phyloP scores from a whole-genome alignment of 352 stramenopile species.

The Phytophthora rubi region DNA sequence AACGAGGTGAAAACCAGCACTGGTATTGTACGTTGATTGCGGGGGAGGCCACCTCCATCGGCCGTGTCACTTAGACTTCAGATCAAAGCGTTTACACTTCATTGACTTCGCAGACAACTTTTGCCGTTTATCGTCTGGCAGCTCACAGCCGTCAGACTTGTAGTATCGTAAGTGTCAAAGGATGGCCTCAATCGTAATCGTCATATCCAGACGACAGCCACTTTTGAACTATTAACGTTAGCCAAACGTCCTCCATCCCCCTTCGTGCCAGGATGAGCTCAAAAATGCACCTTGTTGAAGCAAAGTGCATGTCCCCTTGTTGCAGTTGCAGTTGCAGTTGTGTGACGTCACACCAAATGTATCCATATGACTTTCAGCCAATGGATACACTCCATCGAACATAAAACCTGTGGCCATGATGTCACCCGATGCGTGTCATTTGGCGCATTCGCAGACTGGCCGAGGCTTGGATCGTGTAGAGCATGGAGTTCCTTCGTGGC shows the following conservation, averaged over 20 bases:
- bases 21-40: too few species aligned
- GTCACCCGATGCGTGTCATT: conserved; percentile 25
- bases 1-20: too few species aligned
- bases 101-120: too few species aligned
- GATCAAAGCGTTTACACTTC: too few species aligned
- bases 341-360: conserved; percentile 9
- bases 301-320: conserved; percentile 1
- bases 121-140: too few species aligned
- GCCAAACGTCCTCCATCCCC: too few species aligned
- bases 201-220: neutral
- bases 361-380: conserved; percentile 37
- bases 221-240: neutral
- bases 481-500: conserved; percentile 68
- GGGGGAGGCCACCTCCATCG: too few species aligned
- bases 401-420: conserved; percentile 31
- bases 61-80: too few species aligned
- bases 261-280: neutral
- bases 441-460: conserved; percentile 33
- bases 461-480: conserved; percentile 29
- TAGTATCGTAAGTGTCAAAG: too few species aligned
- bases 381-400: conserved; percentile 25
- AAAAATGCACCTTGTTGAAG: neutral
- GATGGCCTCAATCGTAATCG: too few species aligned
- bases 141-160: too few species aligned
- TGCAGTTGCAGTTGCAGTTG: conserved; percentile 18